These are phyloP conservation scores for Mucuna pruriens DNA, from an alignment of 306 rosid genomes.

Conservation along the genomic window DNA sequence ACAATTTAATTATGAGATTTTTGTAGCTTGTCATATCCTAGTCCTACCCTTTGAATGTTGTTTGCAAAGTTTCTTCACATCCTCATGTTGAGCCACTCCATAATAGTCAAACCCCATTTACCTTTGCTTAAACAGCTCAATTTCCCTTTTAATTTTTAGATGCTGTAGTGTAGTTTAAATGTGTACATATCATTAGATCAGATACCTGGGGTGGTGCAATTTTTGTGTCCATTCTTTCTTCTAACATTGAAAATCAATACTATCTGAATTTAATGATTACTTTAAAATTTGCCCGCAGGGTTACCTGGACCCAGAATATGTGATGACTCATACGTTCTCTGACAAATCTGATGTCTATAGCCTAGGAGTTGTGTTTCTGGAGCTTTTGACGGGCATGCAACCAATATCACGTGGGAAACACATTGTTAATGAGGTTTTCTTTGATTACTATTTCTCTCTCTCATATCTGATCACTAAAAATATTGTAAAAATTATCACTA, in stretches of 20 bases:
- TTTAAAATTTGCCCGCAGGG: conserved; percentile 54
- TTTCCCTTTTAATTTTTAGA: not conserved
- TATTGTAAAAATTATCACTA: not conserved
- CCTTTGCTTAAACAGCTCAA: no score
- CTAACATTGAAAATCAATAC: not conserved
- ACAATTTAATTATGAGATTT: not conserved
- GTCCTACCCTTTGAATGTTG: not conserved
- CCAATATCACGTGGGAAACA: conserved; percentile 74
- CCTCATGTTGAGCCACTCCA: not conserved
- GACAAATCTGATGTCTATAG: conserved; percentile 82
- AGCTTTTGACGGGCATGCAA: conserved; percentile 65
- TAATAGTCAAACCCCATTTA: not conserved
- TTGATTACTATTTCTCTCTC: not conserved
- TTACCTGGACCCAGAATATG: conserved; percentile 76
- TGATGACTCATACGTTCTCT: conserved; percentile 67
- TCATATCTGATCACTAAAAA: not conserved
- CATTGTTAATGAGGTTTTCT: conserved; percentile 69
- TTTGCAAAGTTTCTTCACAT: not conserved
- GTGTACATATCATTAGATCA: not conserved
- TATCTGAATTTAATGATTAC: not conserved
- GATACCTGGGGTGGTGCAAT: not conserved
- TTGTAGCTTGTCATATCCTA: not conserved
- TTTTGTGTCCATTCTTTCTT: not conserved
- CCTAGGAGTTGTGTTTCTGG: conserved; percentile 72
- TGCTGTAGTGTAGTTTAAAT: not conserved